Evolutionary conservation across 2,329 filamentous ascomycete species (phyloP).

Genomic region (Fusarium gaditjirri): DNA sequence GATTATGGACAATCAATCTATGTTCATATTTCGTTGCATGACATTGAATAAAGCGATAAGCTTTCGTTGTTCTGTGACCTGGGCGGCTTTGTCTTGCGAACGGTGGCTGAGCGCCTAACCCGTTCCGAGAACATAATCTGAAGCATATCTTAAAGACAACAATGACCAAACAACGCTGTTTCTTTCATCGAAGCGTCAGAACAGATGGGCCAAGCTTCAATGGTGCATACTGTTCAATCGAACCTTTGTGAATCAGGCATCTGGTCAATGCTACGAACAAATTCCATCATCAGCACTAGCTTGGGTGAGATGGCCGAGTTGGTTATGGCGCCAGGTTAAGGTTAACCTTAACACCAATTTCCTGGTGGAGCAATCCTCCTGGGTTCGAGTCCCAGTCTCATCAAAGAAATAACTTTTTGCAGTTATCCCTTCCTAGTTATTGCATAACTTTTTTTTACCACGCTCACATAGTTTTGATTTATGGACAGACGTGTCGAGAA

Average conservation of each 20-base stretch:
- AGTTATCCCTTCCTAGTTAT: fast-evolving
- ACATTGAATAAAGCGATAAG: fast-evolving
- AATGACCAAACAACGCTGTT: fast-evolving
- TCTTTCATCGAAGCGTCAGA: neutral
- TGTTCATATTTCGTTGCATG: fast-evolving
- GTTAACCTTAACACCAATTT: constrained; percentile 31
- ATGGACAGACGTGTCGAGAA: fast-evolving
- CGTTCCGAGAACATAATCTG: neutral
- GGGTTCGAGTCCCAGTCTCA: constrained; percentile 34
- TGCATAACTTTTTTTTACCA: fast-evolving
- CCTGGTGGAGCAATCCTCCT: constrained; percentile 34
- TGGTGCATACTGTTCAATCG: fast-evolving
- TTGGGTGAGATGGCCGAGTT: constrained; percentile 34
- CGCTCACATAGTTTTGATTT: fast-evolving
- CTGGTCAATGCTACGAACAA: fast-evolving
- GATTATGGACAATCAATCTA: fast-evolving
- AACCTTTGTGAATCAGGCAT: fast-evolving
- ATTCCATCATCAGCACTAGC: neutral
- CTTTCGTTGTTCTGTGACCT: neutral
- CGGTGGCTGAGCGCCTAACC: neutral
- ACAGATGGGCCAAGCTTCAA: fast-evolving
- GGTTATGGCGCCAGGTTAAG: constrained; percentile 35
- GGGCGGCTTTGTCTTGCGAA: neutral
- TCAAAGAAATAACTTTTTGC: neutral
- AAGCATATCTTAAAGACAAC: neutral